These are phyloP conservation scores for Astrephomene gubernaculifera DNA, from an alignment of 139 green algal species.

Conservation along the genomic window DNA sequence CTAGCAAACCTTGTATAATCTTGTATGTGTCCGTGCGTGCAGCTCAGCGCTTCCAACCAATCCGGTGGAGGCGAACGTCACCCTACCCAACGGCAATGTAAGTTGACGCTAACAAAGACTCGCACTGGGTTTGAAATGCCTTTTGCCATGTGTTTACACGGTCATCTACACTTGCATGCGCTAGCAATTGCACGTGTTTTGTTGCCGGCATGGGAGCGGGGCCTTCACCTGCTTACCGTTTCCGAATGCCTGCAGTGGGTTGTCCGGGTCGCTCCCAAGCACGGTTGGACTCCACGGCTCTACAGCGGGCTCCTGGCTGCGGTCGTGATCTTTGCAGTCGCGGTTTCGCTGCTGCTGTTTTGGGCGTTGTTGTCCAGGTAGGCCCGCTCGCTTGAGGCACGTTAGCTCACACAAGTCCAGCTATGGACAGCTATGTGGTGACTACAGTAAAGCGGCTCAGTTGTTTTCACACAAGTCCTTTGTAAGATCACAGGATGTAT, in stretches of 20 bases:
- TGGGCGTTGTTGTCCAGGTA: slow-evolving; percentile 8
- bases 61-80: background rate
- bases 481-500: background rate
- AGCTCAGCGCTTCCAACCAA: too few species aligned
- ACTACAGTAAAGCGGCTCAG: background rate
- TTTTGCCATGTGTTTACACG: background rate
- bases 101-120: background rate
- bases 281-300: background rate
- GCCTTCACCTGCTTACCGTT: background rate
- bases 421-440: background rate
- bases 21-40: too few species aligned
- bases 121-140: background rate
- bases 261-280: background rate
- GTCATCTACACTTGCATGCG: background rate
- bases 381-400: background rate
- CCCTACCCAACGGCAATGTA: background rate
- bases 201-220: background rate
- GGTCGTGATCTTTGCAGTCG: background rate
- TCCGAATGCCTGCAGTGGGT: background rate
- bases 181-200: background rate
- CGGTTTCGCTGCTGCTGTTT: background rate
- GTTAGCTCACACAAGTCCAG: background rate
- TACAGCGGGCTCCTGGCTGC: background rate
- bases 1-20: background rate
- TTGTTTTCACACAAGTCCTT: background rate